Conservation (phyloP, 441 rosid species). For the Erysimum cheiri region DNA sequence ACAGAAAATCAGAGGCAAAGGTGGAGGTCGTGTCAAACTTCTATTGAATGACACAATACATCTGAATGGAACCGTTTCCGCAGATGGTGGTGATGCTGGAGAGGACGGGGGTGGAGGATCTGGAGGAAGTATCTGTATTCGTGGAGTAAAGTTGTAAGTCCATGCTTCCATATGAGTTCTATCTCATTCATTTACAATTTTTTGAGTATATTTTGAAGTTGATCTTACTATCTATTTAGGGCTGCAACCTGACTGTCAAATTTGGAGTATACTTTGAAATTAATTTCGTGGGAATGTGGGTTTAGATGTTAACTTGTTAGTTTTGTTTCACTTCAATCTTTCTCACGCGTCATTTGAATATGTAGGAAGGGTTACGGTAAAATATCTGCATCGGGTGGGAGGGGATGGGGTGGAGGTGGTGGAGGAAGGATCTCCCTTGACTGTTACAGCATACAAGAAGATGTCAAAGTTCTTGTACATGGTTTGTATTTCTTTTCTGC, state of each 20-base stretch:
- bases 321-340: slow-evolving; percentile 32
- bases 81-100: slow-evolving; percentile 91
- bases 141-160: slow-evolving; percentile 84
- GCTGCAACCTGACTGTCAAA: slow-evolving; percentile 14
- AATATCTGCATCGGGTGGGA: slow-evolving; percentile 93
- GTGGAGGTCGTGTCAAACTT: slow-evolving; percentile 90
- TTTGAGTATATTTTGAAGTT: background rate
- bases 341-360: slow-evolving; percentile 41
- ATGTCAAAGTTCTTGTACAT: slow-evolving; percentile 80
- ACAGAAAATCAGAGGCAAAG: slow-evolving; percentile 71
- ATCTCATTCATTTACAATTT: slow-evolving; percentile 14
- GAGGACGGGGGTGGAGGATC: slow-evolving; percentile 91
- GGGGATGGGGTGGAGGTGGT: slow-evolving; percentile 97
- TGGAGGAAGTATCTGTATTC: slow-evolving; percentile 89
- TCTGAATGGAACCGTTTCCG: slow-evolving; percentile 79
- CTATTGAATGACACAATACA: slow-evolving; percentile 64
- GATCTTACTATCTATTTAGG: slow-evolving; percentile 2
- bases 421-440: slow-evolving; percentile 97
- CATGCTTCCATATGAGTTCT: slow-evolving; percentile 28
- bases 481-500: slow-evolving; percentile 63
- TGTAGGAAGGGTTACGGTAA: slow-evolving; percentile 91
- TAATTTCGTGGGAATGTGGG: slow-evolving; percentile 22
- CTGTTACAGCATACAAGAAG: slow-evolving; percentile 98
- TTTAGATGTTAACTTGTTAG: slow-evolving; percentile 23
- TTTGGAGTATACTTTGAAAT: background rate